Base-by-base conservation (phyloP, 441 rosid species). In the Daphne laureola region DNA sequence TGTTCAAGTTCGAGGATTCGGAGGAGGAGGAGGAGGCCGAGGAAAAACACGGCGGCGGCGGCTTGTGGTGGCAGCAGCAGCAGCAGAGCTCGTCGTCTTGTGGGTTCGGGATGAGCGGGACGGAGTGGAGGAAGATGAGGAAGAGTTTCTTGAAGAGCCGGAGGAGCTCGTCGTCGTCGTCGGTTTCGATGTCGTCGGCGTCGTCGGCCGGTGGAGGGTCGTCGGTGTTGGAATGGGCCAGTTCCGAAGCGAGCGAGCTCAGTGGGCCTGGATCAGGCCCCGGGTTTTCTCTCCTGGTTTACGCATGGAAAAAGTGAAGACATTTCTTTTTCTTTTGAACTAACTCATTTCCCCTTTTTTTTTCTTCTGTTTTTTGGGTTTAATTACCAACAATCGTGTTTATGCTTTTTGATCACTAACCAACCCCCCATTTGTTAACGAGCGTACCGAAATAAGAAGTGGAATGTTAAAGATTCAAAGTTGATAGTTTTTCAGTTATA, bases 201-300 rank as follows among this genome's bases (percentile, higher is more conserved):
- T 86, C 96, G 0, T 90, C 98, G 0, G 90, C 75, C 0, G 70
- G 89, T 50, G 73, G 92, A n/a, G n/a, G n/a, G 54, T 82, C 91
- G 0, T 86, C 95, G 13, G 92, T 91, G 9, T 72, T 81, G 91
- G 96, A 86, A 57, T 91, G 96, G 95, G 89, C 95, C 1, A 88
- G 84, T 58, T 55, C 75, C 25, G 98, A 88, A 72, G 89, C 83
- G 57, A 51, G 58, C 12, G 91, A 84, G 31, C 45, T 77, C 27
- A 70, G 69, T 51, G 76, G 79, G 23, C 82, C 77, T 4, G 48
- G 53, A 31, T 31, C 38, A 7, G 8, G 8, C 5, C 7, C 11
- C 49, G 96, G 91, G 35, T 86, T 88, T 74, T 78, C 90, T 12
- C 56, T 92, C 63, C 71, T 86, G 12, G 80, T 92, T 52, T 81